Conservation (phyloP, 306 rosid species). For the Ormosia semicastrata region DNA sequence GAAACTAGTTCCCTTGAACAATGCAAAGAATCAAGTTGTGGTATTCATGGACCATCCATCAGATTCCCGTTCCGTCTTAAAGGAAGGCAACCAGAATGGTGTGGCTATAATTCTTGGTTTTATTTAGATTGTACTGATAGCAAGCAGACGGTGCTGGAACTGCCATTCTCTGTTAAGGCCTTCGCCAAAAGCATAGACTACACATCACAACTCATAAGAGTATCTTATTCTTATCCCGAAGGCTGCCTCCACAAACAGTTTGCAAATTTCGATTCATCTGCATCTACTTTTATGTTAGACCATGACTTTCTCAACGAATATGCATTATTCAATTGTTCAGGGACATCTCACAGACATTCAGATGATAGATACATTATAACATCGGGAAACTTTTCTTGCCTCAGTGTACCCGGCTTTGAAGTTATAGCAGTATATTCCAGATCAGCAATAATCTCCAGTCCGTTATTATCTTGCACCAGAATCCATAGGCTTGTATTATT, state of each 20-base stretch:
- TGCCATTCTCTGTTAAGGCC: background rate
- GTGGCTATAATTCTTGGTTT: conserved; percentile 9
- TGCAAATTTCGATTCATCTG: background rate
- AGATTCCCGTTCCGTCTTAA: conserved; percentile 22
- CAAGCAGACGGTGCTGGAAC: conserved; percentile 23
- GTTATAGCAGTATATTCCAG: background rate
- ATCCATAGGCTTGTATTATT: conserved; percentile 9
- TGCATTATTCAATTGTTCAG: conserved; percentile 22
- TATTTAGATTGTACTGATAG: conserved; percentile 17
- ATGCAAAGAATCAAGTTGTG: conserved; percentile 23
- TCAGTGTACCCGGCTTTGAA: conserved; percentile 11
- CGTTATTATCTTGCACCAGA: conserved; percentile 26
- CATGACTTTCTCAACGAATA: too few relatives aligned
- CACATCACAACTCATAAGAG: background rate
- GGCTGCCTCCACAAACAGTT: background rate
- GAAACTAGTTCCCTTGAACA: background rate
- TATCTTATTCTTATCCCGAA: conserved; percentile 1
- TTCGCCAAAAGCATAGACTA: conserved; percentile 14
- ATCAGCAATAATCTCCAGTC: background rate
- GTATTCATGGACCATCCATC: background rate
- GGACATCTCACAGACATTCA: background rate
- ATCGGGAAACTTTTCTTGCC: conserved; percentile 24
- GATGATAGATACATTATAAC: background rate
- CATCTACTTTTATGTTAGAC: conserved; percentile 1
- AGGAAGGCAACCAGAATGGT: conserved; percentile 7